Percentiles rank a stretch among this genome's conserved stretches.
These are phyloP conservation scores for Paraurostyla sp. DNA, from an alignment of 73 alveolate species.

Conservation along the genomic window DNA sequence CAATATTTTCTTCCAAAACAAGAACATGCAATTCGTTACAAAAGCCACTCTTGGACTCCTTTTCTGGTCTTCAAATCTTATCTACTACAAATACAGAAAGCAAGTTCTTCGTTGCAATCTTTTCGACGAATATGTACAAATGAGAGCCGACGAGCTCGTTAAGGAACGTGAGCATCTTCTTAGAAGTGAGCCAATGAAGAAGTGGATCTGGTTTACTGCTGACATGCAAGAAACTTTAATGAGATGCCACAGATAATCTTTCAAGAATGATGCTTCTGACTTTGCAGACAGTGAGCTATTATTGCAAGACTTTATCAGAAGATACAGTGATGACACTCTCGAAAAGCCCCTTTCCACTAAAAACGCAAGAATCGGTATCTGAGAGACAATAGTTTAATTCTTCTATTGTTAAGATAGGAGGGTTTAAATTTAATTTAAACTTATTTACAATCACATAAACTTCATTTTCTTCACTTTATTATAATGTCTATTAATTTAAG, in stretches of 20 bases:
- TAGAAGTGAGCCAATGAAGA: conserved; percentile 80
- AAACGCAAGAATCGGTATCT: conserved; percentile 71
- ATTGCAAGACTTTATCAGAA: conserved; percentile 87
- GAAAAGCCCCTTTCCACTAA: conserved; percentile 74
- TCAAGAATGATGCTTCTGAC: conserved; percentile 88
- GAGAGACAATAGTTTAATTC: conserved; percentile 19
- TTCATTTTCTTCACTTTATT: not conserved
- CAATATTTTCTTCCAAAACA: conserved; percentile 77
- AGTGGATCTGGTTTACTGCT: conserved; percentile 89
- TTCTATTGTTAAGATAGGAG: not conserved
- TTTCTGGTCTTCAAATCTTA: conserved; percentile 62
- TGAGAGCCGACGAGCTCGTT: conserved; percentile 91
- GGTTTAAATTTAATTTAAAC: conserved; percentile 49
- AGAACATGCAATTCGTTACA: conserved; percentile 69
- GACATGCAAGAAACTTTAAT: conserved; percentile 86
- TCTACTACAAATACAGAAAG: conserved; percentile 78
- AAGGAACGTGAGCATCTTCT: conserved; percentile 83
- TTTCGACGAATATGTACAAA: conserved; percentile 88
- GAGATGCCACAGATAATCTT: conserved; percentile 92
- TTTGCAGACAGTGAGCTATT: conserved; percentile 88
- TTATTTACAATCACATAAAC: conserved; percentile 25
- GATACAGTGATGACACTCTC: conserved; percentile 86
- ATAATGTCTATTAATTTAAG: not conserved
- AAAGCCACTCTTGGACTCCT: conserved; percentile 65
- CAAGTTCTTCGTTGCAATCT: conserved; percentile 86